A percentile compares a stretch with the other conserved stretches of the same genome.
phyloP scores from a whole-genome alignment of 345 rosid genomes.

The Eucalyptus brandiana region DNA sequence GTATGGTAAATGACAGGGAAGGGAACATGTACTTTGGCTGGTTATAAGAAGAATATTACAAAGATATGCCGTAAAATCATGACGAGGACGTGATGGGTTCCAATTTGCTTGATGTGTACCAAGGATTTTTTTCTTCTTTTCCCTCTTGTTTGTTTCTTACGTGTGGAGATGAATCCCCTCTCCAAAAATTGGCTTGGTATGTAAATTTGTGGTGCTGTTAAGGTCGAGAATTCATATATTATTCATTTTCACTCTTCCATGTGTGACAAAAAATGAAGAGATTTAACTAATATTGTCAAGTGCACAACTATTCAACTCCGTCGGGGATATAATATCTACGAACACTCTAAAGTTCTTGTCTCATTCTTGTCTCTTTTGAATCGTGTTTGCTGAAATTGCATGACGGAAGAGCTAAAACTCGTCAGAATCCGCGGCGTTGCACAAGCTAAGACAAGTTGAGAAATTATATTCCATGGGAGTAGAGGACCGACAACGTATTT shows the following conservation, averaged over 20 bases:
- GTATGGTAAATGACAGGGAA: background rate
- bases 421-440: background rate
- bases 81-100: background rate
- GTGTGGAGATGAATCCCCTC: background rate
- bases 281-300: background rate
- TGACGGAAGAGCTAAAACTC: background rate
- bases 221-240: background rate
- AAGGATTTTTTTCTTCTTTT: background rate
- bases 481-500: background rate
- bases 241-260: background rate
- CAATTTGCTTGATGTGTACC: background rate
- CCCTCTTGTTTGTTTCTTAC: background rate
- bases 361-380: background rate
- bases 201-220: background rate
- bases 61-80: background rate
- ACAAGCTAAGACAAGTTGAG: background rate
- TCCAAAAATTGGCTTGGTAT: background rate
- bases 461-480: background rate
- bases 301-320: background rate
- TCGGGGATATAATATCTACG: background rate
- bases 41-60: background rate
- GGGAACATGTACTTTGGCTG: background rate
- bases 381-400: background rate
- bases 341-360: background rate
- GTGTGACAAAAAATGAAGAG: background rate